These are phyloP conservation scores for Artemisia annua DNA, from an alignment of 129 eudicot species.

Conservation along the genomic window DNA sequence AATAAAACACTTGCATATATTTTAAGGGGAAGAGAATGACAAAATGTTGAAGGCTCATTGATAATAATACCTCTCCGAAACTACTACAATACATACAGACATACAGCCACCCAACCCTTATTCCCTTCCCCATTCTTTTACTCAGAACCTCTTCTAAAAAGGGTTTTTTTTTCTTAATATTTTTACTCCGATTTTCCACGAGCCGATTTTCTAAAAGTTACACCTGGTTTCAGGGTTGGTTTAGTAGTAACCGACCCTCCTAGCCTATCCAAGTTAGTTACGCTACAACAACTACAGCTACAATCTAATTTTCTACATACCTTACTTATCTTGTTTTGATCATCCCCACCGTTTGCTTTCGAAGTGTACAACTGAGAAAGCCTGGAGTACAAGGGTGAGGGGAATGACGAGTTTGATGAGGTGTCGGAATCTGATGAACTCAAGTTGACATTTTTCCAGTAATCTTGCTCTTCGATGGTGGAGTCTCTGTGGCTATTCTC, in stretches of 20 bases:
- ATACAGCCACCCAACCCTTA: conserved; percentile 29
- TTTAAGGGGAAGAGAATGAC: conserved; percentile 50
- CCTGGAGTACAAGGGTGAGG: conserved; percentile 58
- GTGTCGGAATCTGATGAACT: conserved; percentile 73
- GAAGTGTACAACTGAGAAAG: conserved; percentile 40
- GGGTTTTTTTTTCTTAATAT: conserved; percentile 1
- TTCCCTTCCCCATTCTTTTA: conserved; percentile 28
- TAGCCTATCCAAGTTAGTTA: conserved; percentile 50
- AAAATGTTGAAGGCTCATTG: conserved; percentile 48
- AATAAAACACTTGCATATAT: conserved; percentile 22
- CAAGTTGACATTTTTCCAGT: conserved; percentile 37
- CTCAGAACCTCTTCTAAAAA: conserved; percentile 19
- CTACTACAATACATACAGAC: conserved; percentile 36
- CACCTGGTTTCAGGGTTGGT: conserved; percentile 35
- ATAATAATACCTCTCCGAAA: conserved; percentile 19
- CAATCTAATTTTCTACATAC: conserved; percentile 53
- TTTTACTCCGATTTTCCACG: conserved; percentile 30
- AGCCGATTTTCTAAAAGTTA: conserved; percentile 41
- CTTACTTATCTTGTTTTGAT: conserved; percentile 20
- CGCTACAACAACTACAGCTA: conserved; percentile 51
- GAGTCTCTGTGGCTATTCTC: conserved; percentile 56
- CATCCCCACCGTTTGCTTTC: conserved; percentile 3
- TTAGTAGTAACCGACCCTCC: conserved; percentile 33
- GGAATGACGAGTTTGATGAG: conserved; percentile 60
- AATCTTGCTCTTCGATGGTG: conserved; percentile 48